Conservation (phyloP, 306 rosid genomes). For the Fragaria iinumae region DNA sequence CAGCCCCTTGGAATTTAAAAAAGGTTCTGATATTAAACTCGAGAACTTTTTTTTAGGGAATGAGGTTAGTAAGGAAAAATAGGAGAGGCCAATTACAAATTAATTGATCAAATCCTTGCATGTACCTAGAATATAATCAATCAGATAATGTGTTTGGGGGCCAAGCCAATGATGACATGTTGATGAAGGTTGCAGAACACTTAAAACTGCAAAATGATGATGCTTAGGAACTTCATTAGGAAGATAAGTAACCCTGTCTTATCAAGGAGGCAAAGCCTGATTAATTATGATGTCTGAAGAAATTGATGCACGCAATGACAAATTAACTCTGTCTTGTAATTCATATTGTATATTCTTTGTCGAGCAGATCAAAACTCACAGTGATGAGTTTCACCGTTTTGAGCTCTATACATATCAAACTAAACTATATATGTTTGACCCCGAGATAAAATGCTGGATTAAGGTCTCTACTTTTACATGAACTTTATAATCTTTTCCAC, state of each 20-base stretch:
- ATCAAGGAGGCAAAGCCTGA: not conserved
- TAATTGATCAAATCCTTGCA: not conserved
- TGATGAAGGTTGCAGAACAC: not conserved
- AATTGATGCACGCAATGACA: constrained; percentile 13
- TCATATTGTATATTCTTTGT: not conserved
- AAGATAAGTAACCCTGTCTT: constrained; percentile 16
- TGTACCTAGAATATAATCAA: not conserved
- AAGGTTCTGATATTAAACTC: no score
- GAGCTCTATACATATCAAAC: not conserved
- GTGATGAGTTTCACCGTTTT: not conserved
- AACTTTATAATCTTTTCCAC: not conserved
- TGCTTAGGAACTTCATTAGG: constrained; percentile 20
- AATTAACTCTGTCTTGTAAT: not conserved
- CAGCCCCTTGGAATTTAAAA: no score
- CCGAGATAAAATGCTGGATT: not conserved
- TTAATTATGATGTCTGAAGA: constrained; percentile 2
- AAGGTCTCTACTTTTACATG: not conserved
- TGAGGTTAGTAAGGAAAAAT: no score
- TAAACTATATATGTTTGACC: not conserved
- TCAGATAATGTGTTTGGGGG: not conserved
- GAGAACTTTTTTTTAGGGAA: no score
- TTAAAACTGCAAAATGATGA: constrained; percentile 18
- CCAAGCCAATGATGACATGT: constrained; percentile 15
- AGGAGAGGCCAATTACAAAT: no score
- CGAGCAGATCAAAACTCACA: not conserved